Base-by-base conservation (phyloP, 1,284 basidiomycete species). In the Coniferiporia sulphurascens region DNA sequence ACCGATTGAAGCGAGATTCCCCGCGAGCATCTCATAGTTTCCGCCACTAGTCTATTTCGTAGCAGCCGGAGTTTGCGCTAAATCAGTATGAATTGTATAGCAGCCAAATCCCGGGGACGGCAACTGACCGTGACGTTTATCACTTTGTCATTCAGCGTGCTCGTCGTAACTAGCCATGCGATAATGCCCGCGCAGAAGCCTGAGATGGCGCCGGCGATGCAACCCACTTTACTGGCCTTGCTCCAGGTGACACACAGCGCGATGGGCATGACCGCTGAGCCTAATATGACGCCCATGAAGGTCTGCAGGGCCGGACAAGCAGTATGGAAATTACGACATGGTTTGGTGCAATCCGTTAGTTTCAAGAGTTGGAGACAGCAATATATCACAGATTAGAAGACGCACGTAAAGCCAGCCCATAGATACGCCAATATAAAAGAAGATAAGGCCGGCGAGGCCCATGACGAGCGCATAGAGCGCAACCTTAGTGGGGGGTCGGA, bases 381-480 rank as follows among this genome's bases (percentile, higher is more conserved):
- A 38, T 44, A 21, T 22, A 41, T 22, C 44, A 32, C 2, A 48
- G 48, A 52, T 48, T 36, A 8, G 44, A 46, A 17, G 3, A 78
- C 82, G 52, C 62, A 87, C 87, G 68, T 91, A 92, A 55, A 92
- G 82, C 88, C 88, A 93, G 13, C 91, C 92, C 90, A 93, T 91
- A 5, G 85, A 88, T 58, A 98, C 85, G 4, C 93, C 92, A 62
- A 93, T 92, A 68, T 91, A 93, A 74, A 82, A 87, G 79, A 95
- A 97, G 60, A 94, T 89, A 35, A 90, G 74, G 0, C 93, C 95
- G 1, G 91, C 86, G 12, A 92, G 65, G 34, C 87, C 91, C 83
- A 93, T 93, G 51, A 89, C 77, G 41, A 95, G 60, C 0, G 88
- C 88, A 71, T 89, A 95, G 38, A 84, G 72, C 0, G 76, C 83